phyloP scores from a whole-genome alignment of 768 basidiomycete genomes.

The Symmetrospora coprosmae region DNA sequence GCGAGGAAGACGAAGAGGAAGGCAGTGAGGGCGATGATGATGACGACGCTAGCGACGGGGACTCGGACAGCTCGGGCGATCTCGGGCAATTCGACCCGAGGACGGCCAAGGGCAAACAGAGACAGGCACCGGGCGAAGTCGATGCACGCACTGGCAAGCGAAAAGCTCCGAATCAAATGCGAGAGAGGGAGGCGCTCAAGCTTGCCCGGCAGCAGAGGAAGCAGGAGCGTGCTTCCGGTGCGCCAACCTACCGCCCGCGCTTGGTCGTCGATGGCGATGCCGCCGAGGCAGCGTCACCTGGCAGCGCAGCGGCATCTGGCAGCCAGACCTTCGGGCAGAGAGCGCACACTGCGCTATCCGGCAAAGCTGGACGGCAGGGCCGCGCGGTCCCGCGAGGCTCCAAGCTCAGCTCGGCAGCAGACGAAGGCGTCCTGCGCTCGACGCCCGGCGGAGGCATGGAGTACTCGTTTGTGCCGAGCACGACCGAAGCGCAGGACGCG shows the following conservation, averaged over 20 bases:
- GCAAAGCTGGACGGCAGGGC: slow-evolving; percentile 6
- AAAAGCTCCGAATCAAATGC: slow-evolving; percentile 13
- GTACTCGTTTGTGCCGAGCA: slow-evolving; percentile 18
- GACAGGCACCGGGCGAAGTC: neutral
- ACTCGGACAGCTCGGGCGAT: slow-evolving; percentile 20
- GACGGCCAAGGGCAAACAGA: neutral
- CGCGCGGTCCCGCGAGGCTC: slow-evolving; percentile 13
- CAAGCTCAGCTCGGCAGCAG: neutral
- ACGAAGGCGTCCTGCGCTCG: neutral
- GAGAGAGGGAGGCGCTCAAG: slow-evolving; percentile 4
- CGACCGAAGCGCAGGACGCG: neutral
- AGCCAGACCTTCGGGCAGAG: slow-evolving; percentile 7
- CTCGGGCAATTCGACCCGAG: slow-evolving; percentile 12
- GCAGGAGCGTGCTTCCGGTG: neutral
- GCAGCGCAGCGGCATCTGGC: neutral
- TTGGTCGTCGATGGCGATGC: slow-evolving; percentile 1
- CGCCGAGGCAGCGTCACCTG: neutral
- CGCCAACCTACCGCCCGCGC: neutral
- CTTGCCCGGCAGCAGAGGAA: neutral
- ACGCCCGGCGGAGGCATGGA: slow-evolving; percentile 22
- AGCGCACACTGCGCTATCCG: neutral
- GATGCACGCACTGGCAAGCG: slow-evolving; percentile 13
- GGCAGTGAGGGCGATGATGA: slow-evolving; percentile 2
- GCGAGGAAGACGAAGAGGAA: slow-evolving; percentile 5
- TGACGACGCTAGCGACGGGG: neutral